Base-by-base conservation (phyloP, 176 grass and related monocot species). In the Urochloa ruziziensis region DNA sequence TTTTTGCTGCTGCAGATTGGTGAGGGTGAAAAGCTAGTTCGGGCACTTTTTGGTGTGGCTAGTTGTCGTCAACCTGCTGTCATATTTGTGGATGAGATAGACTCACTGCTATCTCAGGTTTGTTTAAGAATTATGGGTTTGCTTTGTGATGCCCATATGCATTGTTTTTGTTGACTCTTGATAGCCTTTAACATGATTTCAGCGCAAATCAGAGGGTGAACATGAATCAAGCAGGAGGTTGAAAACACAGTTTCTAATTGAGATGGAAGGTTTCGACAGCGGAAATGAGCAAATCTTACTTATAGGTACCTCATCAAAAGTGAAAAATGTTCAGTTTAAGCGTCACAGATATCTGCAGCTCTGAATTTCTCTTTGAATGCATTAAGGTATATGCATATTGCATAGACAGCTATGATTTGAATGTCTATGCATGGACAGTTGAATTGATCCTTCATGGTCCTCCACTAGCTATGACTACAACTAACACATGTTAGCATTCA, bases 181-280 rank as follows among this genome's bases (percentile, higher is more conserved):
- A 86, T 62, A 77, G 29, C 71, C 77, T 76, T 71, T 70, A 85
- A 76, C 17, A 78, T 90, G 27, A 90, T 75, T 93, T 62, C 90
- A 98, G 96, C 92, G 96, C 61, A 94, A 98, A 67, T 95, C 96
- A 63, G 92, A 98, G 76, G 96, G 96, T 78, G 96, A 98, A 57
- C 96, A 98, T 88, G 96, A 98, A 86, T 98, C 96, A 83, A 98
- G 96, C 80, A 93, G 96, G 86, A 94, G 96, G 73, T 74, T 98
- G 66, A 98, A 98, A 86, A 98, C 96, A 71, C 96, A 98, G 80
- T 98, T 98, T 90, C 87, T 98, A 67, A 98, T 98, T 72, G 96
- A 98, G 77, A 98, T 95, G 96, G 96, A 98, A 83, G 96, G 96
- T 68, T 98, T 98, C 68, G 90, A 98, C 81, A 86, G 75, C 74